Evolutionary conservation across 2,329 filamentous ascomycete genomes (phyloP).

Genomic region (Myriangium duriaei): DNA sequence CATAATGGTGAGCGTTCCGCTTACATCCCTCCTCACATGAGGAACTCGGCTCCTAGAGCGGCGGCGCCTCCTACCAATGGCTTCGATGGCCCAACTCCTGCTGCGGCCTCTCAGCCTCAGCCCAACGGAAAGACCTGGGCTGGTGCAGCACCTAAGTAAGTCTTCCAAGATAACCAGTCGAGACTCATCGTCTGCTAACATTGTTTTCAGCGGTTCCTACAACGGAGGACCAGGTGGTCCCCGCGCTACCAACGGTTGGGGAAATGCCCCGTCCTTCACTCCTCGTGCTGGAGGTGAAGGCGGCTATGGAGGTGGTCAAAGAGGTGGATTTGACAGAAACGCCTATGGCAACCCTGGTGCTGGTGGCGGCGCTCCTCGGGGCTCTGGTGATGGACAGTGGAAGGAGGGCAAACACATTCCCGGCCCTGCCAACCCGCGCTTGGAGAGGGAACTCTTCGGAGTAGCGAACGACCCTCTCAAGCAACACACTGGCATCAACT

Average conservation of each 20-base stretch:
- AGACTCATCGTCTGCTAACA: background rate
- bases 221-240: constrained; percentile 33
- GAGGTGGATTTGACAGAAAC: constrained; percentile 46
- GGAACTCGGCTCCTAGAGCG: constrained; percentile 41
- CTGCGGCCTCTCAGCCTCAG: constrained; percentile 25
- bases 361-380: constrained; percentile 49
- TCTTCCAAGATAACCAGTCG: constrained; percentile 2
- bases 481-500: constrained; percentile 98
- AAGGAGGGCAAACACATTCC: constrained; percentile 91
- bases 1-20: constrained; percentile 45
- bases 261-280: constrained; percentile 43
- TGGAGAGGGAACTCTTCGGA: constrained; percentile 95
- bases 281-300: constrained; percentile 28
- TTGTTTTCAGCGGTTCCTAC: background rate
- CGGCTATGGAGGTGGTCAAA: constrained; percentile 23
- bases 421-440: constrained; percentile 72
- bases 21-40: constrained; percentile 79
- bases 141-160: constrained; percentile 38
- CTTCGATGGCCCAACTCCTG: constrained; percentile 38
- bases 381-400: constrained; percentile 93
- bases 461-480: constrained; percentile 82
- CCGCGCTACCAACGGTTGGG: constrained; percentile 36
- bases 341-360: constrained; percentile 45
- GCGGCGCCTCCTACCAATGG: constrained; percentile 31
- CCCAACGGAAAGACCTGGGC: constrained; percentile 45